Evolutionary conservation across 2,329 filamentous ascomycete genomes (phyloP), one percentile per base, ranked within the genome.

Genomic region (Xylaria sp.): DNA sequence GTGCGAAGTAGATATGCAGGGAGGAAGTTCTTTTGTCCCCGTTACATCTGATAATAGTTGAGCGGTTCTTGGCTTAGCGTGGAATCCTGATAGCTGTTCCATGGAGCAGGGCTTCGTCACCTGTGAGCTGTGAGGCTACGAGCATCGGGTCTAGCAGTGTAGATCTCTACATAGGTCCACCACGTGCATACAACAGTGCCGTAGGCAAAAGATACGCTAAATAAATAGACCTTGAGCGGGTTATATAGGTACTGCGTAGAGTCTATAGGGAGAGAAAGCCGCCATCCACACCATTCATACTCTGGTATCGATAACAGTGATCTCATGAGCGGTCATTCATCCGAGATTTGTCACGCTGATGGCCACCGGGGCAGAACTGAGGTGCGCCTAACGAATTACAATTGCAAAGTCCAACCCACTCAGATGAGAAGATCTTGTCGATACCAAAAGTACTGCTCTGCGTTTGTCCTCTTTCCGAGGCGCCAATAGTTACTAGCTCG

Each of bases 321-420:
- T 53, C 47, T 9, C 29, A 29, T 39, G 47, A 62, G 53, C 29
- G 22, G 56, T n/a, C 42, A 66, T 63, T 58, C 47, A 47, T 59
- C 59, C 5, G 25, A 47, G 17, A 27, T 22, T 33, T 42, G 17
- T 38, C 31, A 11, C 17, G 60, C 31, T 56, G 47, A 42, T 59
- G 47, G 42, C 44, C 29, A 47, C 49, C 60, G 13, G 39, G 25
- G 11, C 42, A 58, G 27, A 44, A 59, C 42, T 38, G 33, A 53
- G 47, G 44, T 45, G 22, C 38, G 51, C 47, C 53, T 47, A 33
- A 22, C 39, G 17, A 42, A 59, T 50, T 39, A 55, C 42, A 36
- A 49, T 49, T 53, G 13, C 45, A 38, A 45, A 31, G 39, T 27
- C 45, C 10, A 38, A 36, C 36, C 38, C 58, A 57, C 42, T 22